Percentiles rank a stretch among this genome's conserved stretches.
These are phyloP conservation scores for Diutina sp. DNA, from an alignment of 1,139 yeast species.

Conservation along the genomic window DNA sequence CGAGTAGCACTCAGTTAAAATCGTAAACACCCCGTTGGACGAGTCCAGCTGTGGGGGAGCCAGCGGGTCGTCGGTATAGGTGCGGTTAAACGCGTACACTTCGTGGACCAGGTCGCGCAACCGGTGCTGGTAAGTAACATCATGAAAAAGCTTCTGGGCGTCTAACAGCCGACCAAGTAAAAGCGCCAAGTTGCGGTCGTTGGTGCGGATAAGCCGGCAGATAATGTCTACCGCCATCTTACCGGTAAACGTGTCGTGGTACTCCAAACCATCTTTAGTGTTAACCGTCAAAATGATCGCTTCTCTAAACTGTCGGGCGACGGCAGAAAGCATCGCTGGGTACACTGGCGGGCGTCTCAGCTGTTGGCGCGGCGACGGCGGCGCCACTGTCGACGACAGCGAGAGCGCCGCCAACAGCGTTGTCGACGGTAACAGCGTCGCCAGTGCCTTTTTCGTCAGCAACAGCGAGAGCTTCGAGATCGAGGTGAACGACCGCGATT, in stretches of 20 bases:
- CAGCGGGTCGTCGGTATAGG: conserved; percentile 18
- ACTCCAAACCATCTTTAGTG: conserved; percentile 87
- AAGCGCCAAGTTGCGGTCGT: conserved; percentile 82
- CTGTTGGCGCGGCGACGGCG: background rate
- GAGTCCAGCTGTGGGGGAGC: conserved; percentile 12
- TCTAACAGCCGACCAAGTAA: conserved; percentile 85
- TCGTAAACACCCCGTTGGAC: conserved; percentile 86
- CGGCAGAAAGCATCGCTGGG: conserved; percentile 81
- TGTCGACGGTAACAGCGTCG: background rate
- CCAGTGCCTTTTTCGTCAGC: conserved; percentile 22
- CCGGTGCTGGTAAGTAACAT: conserved; percentile 89
- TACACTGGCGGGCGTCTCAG: conserved; percentile 53
- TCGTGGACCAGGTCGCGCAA: conserved; percentile 80
- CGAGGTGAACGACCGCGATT: conserved; percentile 31
- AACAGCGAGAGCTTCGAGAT: conserved; percentile 27
- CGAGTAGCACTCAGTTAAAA: conserved; percentile 88
- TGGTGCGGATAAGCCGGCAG: conserved; percentile 74
- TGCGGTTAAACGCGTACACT: conserved; percentile 75
- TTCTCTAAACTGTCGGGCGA: conserved; percentile 69
- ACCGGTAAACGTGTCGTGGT: conserved; percentile 92
- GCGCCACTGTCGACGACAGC: background rate
- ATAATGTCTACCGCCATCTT: conserved; percentile 86
- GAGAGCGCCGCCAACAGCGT: conserved; percentile 4
- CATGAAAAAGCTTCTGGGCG: conserved; percentile 90
- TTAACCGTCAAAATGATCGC: conserved; percentile 62